Conservation (phyloP, 495 filamentous ascomycete species). For the Aspergillus conjunctus region DNA sequence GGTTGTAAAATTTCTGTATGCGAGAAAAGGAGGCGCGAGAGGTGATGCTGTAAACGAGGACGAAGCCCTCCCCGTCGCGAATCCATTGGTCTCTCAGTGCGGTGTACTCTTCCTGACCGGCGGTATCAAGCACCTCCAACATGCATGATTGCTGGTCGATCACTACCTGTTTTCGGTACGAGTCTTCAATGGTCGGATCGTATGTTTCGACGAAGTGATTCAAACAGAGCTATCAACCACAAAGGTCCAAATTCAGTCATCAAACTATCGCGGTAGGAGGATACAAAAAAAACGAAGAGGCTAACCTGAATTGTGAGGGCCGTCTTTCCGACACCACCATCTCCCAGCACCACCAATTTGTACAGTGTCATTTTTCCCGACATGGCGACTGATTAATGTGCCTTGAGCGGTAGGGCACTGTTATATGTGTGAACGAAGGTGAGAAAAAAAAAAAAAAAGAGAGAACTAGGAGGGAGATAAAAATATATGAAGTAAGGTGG, state of each 20-base stretch:
- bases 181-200: constrained; percentile 96
- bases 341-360: constrained; percentile 96
- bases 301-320: constrained; percentile 95
- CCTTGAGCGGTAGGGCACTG: constrained; percentile 11
- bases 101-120: constrained; percentile 99
- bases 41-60: constrained; percentile 97
- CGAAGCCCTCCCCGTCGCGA: constrained; percentile 94
- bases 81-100: constrained; percentile 98
- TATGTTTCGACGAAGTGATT: constrained; percentile 88
- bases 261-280: constrained; percentile 8
- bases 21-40: constrained; percentile 91
- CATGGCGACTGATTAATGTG: constrained; percentile 46
- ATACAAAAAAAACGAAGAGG: constrained; percentile 23
- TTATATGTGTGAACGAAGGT: constrained; percentile 15
- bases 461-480: constrained; percentile 8
- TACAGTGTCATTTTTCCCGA: constrained; percentile 92
- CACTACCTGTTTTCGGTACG: constrained; percentile 97
- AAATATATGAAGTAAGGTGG: constrained; percentile 8
- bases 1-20: constrained; percentile 93
- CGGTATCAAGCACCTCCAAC: constrained; percentile 97
- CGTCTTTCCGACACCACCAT: constrained; percentile 94
- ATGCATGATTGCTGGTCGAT: constrained; percentile 97
- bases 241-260: constrained; percentile 18
- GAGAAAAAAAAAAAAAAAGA: constrained; percentile 20
- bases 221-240: constrained; percentile 60